These are phyloP conservation scores for Cercospora citrullina DNA, from an alignment of 2,329 filamentous ascomycete species.

Conservation along the genomic window DNA sequence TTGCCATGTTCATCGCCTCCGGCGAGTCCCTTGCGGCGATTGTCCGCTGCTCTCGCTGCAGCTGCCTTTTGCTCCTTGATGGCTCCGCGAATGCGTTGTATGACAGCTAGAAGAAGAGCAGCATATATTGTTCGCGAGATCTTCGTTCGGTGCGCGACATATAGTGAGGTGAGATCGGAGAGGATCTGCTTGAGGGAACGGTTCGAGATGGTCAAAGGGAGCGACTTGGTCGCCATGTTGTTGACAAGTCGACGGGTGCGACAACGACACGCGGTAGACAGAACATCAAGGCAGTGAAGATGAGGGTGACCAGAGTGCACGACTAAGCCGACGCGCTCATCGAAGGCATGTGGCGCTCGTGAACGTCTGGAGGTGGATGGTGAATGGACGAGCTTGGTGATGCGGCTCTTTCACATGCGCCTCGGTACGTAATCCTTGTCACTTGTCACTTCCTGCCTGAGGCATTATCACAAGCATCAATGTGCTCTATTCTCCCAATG, in stretches of 20 bases:
- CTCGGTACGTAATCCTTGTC: not conserved
- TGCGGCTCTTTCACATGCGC: slow-evolving; percentile 16
- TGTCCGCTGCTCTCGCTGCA: slow-evolving; percentile 64
- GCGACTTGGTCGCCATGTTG: slow-evolving; percentile 28
- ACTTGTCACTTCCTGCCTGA: not conserved
- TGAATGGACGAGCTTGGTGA: not conserved
- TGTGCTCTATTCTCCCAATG: not conserved
- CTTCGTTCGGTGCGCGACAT: slow-evolving; percentile 74
- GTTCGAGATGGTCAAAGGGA: slow-evolving; percentile 31
- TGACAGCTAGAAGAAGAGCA: slow-evolving; percentile 74
- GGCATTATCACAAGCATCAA: not conserved
- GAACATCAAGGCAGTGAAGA: not conserved
- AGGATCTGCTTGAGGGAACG: slow-evolving; percentile 38
- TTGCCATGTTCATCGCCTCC: slow-evolving; percentile 39
- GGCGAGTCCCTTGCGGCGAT: slow-evolving; percentile 45
- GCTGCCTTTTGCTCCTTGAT: slow-evolving; percentile 91
- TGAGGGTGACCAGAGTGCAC: not conserved
- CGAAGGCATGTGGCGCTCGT: not conserved
- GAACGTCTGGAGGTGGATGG: not conserved
- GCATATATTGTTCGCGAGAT: slow-evolving; percentile 84
- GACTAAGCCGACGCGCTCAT: not conserved
- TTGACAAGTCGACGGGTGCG: not conserved
- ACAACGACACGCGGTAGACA: not conserved
- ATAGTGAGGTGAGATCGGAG: slow-evolving; percentile 64
- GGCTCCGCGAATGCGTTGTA: slow-evolving; percentile 86